Base-by-base conservation (phyloP, 1,284 basidiomycete species). In the Cryptococcus sp. region DNA sequence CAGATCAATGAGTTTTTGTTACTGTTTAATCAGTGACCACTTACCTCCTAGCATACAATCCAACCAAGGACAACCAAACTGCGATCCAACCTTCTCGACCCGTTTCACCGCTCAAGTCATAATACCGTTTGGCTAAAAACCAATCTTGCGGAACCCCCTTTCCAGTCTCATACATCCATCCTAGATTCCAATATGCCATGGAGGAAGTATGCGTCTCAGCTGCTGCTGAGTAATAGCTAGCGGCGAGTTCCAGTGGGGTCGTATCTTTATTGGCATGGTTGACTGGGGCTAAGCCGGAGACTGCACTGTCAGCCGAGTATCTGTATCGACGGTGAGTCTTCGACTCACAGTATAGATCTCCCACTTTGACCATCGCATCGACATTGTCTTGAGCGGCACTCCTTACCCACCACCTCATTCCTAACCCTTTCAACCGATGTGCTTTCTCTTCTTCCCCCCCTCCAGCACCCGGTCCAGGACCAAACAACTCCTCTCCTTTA, bases 91-190 rank as follows among this genome's bases (percentile, higher is more conserved):
- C 92, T 67, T 96, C 92, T 1, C 47, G 33, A 67, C 94, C 94
- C 4, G 88, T 90, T 62, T 90, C 89, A 41, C 90, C 76, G 2
- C 93, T 90, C 56, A 86, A 78, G 73, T 98, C 96, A 72, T 98
- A 98, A 74, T 95, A 88, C 34, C 96, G 83, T 76, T 98, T 99
- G 0, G 96, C 96, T 14, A 98, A 83, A 74, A 96, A 89, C 80
- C 92, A 98, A 76, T 98, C 95, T 84, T 91, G 62, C 30, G 88
- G 84, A 0, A 98, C 90, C 4, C 96, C 96, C 32, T 89, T 75
- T 0, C 96, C 96, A 66, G 92, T 89, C 78, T 98, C 95, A 73
- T 98, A 97, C 92, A 98, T 96, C 89, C 89, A 97, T 1, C 95
- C 96, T 32, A 98, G 78, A 70, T 97, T 97, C 93, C 94, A 98